Base-by-base conservation (phyloP, 2,329 filamentous ascomycete species). In the Talaromyces sp. region DNA sequence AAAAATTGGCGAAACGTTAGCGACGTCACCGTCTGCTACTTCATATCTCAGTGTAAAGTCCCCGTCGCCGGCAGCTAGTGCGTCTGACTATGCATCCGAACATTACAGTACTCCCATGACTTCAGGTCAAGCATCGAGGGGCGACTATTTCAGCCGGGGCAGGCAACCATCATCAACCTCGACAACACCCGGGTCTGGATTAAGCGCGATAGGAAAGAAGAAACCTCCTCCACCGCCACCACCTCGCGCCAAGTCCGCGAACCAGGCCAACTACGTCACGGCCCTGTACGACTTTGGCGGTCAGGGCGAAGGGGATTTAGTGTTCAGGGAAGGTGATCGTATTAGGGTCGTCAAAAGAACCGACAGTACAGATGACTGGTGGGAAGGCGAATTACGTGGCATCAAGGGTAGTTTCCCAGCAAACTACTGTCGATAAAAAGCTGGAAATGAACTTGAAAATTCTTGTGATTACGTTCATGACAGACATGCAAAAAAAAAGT, bases 291-390 rank as follows among this genome's bases (percentile, higher is more conserved):
- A 89, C 67, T 96, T 92, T 72, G 81, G 82, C 1, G 90, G 88
- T 0, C 86, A 92, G 70, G 84, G 83, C 6, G 74, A 79, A 1
- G 90, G 89, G 0, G 91, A 96, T 73, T 73, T 96, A 58, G 82
- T 82, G 2, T 96, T 96, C 71, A 81, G 81, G 33, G 89, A 93
- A 73, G 91, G 91, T 1, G 91, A 95, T 70, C 81, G 84, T 57
- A 96, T 96, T 68, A 85, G 82, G 52, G 87, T 96, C 3, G 71
- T 92, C 35, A 90, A 90, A 78, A 91, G 89, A 79, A 95, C 91
- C 2, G 84, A 86, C 6, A 92, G 88, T 65, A 88, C 86, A 23
- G 89, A 95, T 76, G 91, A 95, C 72, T 96, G 91, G 91, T 96
- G 91, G 91, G 85, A 91, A 65, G 91, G 91, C 12, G 90, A 95